These are phyloP conservation scores for Magnusiomyces magnusii DNA, from an alignment of 1,139 yeast genomes.

Conservation along the genomic window DNA sequence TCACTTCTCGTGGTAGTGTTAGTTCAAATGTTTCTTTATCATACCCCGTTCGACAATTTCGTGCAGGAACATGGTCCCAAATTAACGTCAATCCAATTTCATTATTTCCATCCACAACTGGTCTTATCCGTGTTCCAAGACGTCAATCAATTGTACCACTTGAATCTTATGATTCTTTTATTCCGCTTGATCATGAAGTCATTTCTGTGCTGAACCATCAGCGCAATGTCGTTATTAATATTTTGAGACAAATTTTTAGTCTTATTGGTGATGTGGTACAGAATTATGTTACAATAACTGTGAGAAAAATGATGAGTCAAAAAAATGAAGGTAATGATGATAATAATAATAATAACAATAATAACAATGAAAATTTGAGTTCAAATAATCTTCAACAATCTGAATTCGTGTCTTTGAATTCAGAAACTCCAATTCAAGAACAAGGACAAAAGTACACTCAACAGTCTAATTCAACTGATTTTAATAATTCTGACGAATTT, in stretches of 20 bases:
- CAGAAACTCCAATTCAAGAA: too few species aligned
- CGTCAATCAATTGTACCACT: constrained; percentile 14
- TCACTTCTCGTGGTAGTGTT: constrained; percentile 1
- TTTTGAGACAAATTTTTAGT: constrained; percentile 15
- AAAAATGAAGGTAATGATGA: not conserved
- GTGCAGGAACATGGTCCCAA: constrained; percentile 23
- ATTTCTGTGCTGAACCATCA: constrained; percentile 19
- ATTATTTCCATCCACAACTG: constrained; percentile 1
- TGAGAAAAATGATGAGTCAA: not conserved
- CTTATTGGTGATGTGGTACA: constrained; percentile 6
- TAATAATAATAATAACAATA: not conserved
- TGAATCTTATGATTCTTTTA: constrained; percentile 21
- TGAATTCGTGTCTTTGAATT: too few species aligned
- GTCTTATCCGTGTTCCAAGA: not conserved
- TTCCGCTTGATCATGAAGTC: constrained; percentile 20
- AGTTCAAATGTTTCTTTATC: constrained; percentile 1
- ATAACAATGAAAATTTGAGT: too few species aligned
- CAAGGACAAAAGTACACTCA: not conserved
- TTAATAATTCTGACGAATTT: not conserved
- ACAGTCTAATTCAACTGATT: not conserved
- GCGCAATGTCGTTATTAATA: constrained; percentile 16
- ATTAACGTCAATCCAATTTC: constrained; percentile 11
- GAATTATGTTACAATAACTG: not conserved
- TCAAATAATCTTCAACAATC: too few species aligned
- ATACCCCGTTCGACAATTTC: constrained; percentile 23